phyloP scores from a whole-genome alignment of 305 asterid species.

The Solanum hybrid region DNA sequence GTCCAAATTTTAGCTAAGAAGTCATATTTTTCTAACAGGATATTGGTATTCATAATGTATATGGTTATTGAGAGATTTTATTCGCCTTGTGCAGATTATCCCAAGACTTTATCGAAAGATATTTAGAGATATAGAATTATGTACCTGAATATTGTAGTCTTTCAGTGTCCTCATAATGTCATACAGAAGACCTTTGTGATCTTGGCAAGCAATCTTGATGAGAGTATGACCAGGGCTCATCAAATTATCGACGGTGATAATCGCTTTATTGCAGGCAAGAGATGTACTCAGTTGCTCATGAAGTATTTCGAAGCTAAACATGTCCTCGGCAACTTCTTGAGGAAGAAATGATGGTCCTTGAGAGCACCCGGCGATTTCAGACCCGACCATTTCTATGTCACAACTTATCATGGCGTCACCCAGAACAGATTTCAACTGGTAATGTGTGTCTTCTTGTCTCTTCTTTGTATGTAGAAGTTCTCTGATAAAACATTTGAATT shows the following conservation, averaged over 20 bases:
- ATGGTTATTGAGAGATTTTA: not conserved
- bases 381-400: constrained; percentile 68
- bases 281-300: constrained; percentile 26
- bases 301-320: constrained; percentile 34
- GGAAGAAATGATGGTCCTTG: constrained; percentile 67
- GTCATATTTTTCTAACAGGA: not conserved
- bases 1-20: not conserved
- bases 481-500: constrained; percentile 26
- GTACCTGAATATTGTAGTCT: constrained; percentile 70
- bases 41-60: not conserved
- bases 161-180: constrained; percentile 85
- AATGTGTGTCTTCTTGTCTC: constrained; percentile 50
- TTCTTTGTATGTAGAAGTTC: constrained; percentile 56
- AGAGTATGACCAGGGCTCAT: constrained; percentile 83
- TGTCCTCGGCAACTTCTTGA: constrained; percentile 40
- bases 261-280: constrained; percentile 33
- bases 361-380: constrained; percentile 51
- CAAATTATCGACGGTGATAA: constrained; percentile 57
- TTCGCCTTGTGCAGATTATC: not conserved
- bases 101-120: not conserved
- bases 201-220: constrained; percentile 66
- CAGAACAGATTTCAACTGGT: constrained; percentile 41
- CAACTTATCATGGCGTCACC: constrained; percentile 51
- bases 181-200: constrained; percentile 78
- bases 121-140: not conserved